Evolutionary conservation across 2,329 filamentous ascomycete genomes (phyloP).

Genomic region (Sporothrix curviconia): DNA sequence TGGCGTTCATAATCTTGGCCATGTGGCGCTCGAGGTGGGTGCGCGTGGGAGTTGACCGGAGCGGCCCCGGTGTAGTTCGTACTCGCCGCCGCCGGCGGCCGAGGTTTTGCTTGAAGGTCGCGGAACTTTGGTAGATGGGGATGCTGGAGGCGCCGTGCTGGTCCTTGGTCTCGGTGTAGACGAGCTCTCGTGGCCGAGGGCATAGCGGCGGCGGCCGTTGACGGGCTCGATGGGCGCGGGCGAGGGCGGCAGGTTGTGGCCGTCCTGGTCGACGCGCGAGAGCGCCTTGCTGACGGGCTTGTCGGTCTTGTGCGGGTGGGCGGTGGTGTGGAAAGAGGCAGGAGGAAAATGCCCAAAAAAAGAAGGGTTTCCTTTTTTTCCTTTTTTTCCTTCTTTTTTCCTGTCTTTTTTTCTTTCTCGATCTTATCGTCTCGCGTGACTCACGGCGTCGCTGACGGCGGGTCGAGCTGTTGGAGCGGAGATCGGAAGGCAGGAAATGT

Average conservation of each 20-base stretch:
- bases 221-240: constrained; percentile 87
- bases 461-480: background rate
- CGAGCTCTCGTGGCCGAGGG: constrained; percentile 90
- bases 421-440: constrained; percentile 8
- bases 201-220: constrained; percentile 78
- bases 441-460: background rate
- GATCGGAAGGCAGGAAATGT: background rate
- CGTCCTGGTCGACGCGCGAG: constrained; percentile 66
- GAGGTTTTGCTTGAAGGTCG: constrained; percentile 95
- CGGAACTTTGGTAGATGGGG: constrained; percentile 97
- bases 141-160: constrained; percentile 96
- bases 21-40: constrained; percentile 94
- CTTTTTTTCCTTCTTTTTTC: background rate
- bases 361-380: too few relatives aligned
- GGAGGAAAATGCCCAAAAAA: background rate
- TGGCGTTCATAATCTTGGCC: constrained; percentile 97
- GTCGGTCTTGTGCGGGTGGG: constrained; percentile 19
- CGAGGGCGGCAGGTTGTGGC: constrained; percentile 80
- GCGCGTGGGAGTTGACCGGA: constrained; percentile 93
- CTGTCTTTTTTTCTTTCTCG: too few relatives aligned
- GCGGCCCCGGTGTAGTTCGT: constrained; percentile 97
- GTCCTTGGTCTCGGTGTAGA: constrained; percentile 92
- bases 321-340: background rate
- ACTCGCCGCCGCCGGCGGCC: constrained; percentile 74
- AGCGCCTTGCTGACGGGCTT: constrained; percentile 45